Percentiles rank a stretch among this genome's conserved stretches.
phyloP scores from a whole-genome alignment of 2,329 filamentous ascomycete genomes.

The Cladosporium sp. region DNA sequence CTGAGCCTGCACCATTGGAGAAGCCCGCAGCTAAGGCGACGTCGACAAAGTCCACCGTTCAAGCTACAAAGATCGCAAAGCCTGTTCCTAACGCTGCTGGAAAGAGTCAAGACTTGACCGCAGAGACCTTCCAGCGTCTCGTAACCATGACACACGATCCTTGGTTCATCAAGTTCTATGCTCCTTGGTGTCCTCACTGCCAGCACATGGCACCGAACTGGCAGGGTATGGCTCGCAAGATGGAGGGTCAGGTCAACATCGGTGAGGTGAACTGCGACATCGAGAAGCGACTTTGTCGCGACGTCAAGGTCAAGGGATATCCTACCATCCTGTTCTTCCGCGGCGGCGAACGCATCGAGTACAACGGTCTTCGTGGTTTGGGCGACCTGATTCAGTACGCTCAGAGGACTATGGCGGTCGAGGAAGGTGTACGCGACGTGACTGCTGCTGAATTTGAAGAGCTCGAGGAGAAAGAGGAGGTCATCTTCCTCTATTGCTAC shows the following conservation, averaged over 20 bases:
- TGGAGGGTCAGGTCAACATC: slow-evolving; percentile 84
- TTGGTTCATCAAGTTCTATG: slow-evolving; percentile 99
- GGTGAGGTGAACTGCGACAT: slow-evolving; percentile 94
- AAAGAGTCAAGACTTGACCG: slow-evolving; percentile 68
- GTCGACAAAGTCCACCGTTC: slow-evolving; percentile 42
- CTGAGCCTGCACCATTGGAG: slow-evolving; percentile 22
- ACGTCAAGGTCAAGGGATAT: slow-evolving; percentile 73
- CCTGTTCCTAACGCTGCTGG: slow-evolving; percentile 70
- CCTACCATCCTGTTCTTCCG: slow-evolving; percentile 92
- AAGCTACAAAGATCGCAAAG: slow-evolving; percentile 44
- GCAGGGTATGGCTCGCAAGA: slow-evolving; percentile 83
- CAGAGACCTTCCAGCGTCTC: slow-evolving; percentile 78
- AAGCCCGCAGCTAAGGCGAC: slow-evolving; percentile 25
- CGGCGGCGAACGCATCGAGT: slow-evolving; percentile 86
- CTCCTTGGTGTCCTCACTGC: slow-evolving; percentile 95
- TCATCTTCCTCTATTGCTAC: slow-evolving; percentile 97
- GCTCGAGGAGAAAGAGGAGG: slow-evolving; percentile 87
- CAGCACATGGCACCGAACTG: slow-evolving; percentile 88
- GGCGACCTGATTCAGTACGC: slow-evolving; percentile 87
- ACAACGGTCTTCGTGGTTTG: slow-evolving; percentile 83
- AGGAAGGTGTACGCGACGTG: slow-evolving; percentile 74
- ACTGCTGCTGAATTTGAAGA: slow-evolving; percentile 71
- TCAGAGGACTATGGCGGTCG: slow-evolving; percentile 76
- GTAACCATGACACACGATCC: slow-evolving; percentile 85
- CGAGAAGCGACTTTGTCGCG: slow-evolving; percentile 85